A percentile compares a stretch with the other conserved stretches of the same genome.
Evolutionary conservation across 2,329 filamentous ascomycete species (phyloP).

Genomic region (Verticillium nubilum): DNA sequence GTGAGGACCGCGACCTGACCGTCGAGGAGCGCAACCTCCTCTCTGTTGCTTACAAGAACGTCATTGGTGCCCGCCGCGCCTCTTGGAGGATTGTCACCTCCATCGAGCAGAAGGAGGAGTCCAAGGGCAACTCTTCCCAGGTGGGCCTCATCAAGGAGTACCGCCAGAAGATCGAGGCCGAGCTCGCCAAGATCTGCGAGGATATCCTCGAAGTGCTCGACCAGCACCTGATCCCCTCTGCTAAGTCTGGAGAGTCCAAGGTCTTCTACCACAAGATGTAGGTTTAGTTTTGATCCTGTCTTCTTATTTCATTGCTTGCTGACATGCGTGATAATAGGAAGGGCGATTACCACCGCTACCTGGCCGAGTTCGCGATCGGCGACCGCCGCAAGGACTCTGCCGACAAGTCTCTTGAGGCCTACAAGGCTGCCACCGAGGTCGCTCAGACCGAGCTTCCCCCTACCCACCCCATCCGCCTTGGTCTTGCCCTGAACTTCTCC

Average conservation of each 20-base stretch:
- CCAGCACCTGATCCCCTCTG: constrained; percentile 88
- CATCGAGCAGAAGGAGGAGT: constrained; percentile 99
- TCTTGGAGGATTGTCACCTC: constrained; percentile 98
- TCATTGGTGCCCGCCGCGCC: constrained; percentile 92
- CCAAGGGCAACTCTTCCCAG: constrained; percentile 92
- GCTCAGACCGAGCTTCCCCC: constrained; percentile 84
- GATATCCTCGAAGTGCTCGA: constrained; percentile 95
- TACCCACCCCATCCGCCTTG: constrained; percentile 89
- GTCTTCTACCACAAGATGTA: constrained; percentile 99
- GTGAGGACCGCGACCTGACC: constrained; percentile 74
- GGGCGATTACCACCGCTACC: constrained; percentile 99
- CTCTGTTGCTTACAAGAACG: constrained; percentile 98
- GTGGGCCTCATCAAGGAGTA: constrained; percentile 94
- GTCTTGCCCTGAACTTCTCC: constrained; percentile 91
- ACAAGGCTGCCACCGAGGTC: constrained; percentile 89
- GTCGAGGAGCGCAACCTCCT: constrained; percentile 98
- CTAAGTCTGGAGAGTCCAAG: constrained; percentile 95
- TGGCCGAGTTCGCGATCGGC: constrained; percentile 91
- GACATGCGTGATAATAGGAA: constrained; percentile 58
- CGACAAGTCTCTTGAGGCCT: constrained; percentile 91
- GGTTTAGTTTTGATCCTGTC: constrained; percentile 20
- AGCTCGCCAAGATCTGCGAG: constrained; percentile 96
- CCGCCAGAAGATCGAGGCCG: constrained; percentile 95
- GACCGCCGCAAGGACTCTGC: constrained; percentile 94
- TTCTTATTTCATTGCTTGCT: constrained; percentile 3